Evolutionary conservation across 177 flowering plant species (phyloP).

Genomic region (Vitis hybrid): DNA sequence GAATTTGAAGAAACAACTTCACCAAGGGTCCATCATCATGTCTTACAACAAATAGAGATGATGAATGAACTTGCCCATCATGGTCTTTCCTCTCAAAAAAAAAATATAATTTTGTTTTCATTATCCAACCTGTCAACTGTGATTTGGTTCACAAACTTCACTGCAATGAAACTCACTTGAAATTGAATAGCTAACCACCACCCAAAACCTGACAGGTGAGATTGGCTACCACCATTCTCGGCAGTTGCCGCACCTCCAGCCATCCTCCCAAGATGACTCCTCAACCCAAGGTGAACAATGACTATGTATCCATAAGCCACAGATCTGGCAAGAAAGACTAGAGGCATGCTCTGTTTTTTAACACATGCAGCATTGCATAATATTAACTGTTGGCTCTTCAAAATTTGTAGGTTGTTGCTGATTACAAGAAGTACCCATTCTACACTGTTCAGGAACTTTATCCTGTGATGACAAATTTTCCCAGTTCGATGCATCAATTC

Average conservation of each 20-base stretch:
- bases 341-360: conserved; percentile 44
- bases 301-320: conserved; percentile 59
- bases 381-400: conserved; percentile 13
- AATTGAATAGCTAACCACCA: no score
- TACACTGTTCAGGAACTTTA: conserved; percentile 22
- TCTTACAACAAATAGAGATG: no score
- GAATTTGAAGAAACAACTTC: no score
- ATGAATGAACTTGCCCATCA: no score
- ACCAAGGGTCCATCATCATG: no score
- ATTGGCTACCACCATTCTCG: conserved; percentile 61
- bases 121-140: no score
- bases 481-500: conserved; percentile 29
- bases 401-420: conserved; percentile 19
- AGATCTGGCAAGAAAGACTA: conserved; percentile 58
- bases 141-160: no score
- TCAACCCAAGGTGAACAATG: conserved; percentile 81
- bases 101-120: background rate
- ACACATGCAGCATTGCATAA: conserved; percentile 50
- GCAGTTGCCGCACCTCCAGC: conserved; percentile 84
- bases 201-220: background rate
- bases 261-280: conserved; percentile 17
- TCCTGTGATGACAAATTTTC: conserved; percentile 21
- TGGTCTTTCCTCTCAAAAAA: no score
- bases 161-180: background rate
- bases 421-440: conserved; percentile 11